Evolutionary conservation across 139 green algal genomes (phyloP).

Genomic region (Marvania coccoides): DNA sequence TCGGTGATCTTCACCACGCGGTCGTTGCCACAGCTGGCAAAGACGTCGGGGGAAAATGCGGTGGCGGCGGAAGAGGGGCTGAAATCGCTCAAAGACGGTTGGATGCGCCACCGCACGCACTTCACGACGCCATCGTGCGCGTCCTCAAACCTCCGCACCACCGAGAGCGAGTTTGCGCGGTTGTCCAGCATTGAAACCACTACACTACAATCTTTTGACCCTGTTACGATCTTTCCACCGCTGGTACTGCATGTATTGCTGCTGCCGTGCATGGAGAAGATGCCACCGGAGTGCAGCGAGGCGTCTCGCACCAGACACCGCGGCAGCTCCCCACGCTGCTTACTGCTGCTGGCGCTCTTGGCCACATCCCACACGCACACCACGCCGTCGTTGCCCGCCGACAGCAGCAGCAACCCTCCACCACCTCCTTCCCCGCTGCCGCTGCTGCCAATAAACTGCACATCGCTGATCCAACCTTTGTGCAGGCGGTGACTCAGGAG

Average conservation of each 20-base stretch:
- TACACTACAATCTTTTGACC: constrained; percentile 21
- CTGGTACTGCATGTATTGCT: background rate
- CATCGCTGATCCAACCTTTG: constrained; percentile 22
- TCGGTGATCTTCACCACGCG: constrained; percentile 9
- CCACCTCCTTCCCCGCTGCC: background rate
- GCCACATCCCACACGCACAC: constrained; percentile 27
- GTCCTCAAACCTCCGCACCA: constrained; percentile 1
- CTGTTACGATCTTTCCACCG: constrained; percentile 3
- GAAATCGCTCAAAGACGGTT: no score
- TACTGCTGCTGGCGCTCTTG: background rate
- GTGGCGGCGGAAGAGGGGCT: no score
- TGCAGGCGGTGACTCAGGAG: constrained; percentile 20
- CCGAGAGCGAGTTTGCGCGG: background rate
- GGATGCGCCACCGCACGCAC: constrained; percentile 27
- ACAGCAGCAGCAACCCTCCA: constrained; percentile 9
- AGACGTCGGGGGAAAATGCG: no score
- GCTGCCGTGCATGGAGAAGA: constrained; percentile 27
- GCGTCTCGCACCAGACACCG: background rate
- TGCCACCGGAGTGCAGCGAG: constrained; percentile 16
- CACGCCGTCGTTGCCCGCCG: constrained; percentile 21
- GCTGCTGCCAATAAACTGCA: constrained; percentile 16
- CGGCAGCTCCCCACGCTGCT: background rate
- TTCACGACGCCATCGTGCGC: constrained; percentile 30
- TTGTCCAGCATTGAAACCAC: background rate
- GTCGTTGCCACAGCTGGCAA: constrained; percentile 34